Percentiles rank a stretch among this genome's conserved stretches.
Evolutionary conservation across 1,284 basidiomycete genomes (phyloP).

Genomic region (Stereum hirsutum): DNA sequence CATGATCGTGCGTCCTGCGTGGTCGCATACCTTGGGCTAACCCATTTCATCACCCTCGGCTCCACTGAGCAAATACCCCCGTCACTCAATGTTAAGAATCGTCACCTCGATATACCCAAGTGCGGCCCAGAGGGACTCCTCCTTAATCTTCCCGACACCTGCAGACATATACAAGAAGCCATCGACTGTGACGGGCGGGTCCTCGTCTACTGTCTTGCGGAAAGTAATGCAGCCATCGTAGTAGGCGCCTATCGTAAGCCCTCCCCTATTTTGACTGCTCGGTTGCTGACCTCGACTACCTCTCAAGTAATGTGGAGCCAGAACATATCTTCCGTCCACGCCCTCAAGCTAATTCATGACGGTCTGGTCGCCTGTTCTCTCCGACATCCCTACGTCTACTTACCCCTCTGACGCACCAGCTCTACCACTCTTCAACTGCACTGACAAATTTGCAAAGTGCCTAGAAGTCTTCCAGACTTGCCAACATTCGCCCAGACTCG

Average conservation of each 20-base stretch:
- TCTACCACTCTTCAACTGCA: slow-evolving; percentile 47
- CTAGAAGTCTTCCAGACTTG: slow-evolving; percentile 40
- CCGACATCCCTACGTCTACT: neutral
- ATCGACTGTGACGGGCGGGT: slow-evolving; percentile 32
- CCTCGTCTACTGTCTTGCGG: slow-evolving; percentile 56
- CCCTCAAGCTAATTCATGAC: slow-evolving; percentile 28
- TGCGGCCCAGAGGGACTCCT: slow-evolving; percentile 28
- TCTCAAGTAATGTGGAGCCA: slow-evolving; percentile 21
- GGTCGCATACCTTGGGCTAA: slow-evolving; percentile 36
- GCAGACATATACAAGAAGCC: slow-evolving; percentile 32
- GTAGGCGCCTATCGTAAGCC: slow-evolving; percentile 14
- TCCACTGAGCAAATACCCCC: slow-evolving; percentile 31
- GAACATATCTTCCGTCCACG: slow-evolving; percentile 24
- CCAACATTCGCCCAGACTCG: slow-evolving; percentile 27
- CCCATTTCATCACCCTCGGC: slow-evolving; percentile 41
- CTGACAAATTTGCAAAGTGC: slow-evolving; percentile 34
- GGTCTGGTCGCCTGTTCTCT: slow-evolving; percentile 19
- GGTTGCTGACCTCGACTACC: neutral
- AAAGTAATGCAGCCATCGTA: slow-evolving; percentile 29
- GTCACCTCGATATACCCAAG: slow-evolving; percentile 30
- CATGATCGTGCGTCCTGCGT: slow-evolving; percentile 38
- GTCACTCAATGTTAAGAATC: slow-evolving; percentile 24
- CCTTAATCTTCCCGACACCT: slow-evolving; percentile 31
- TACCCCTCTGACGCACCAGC: slow-evolving; percentile 20
- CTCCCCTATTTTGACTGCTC: neutral